Base-by-base conservation (phyloP, 805 yeast species). In the Candida germanica region DNA sequence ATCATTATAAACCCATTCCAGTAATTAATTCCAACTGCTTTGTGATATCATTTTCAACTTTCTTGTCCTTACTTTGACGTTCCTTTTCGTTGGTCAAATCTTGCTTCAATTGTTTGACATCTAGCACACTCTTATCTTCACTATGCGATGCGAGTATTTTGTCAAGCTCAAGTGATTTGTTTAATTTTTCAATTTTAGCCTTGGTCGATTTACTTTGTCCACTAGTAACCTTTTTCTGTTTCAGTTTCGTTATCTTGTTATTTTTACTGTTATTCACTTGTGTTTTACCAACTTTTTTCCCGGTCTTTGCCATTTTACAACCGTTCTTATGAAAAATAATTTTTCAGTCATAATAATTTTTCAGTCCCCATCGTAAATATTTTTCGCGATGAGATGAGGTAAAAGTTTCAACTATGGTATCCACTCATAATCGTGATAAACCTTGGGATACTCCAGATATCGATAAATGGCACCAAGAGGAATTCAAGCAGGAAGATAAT, bases 361-460 rank as follows among this genome's bases (percentile, higher is more conserved):
- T 39, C 21, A 13, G 21, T 26, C n/a, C 33, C 28, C 17, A 28
- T 34, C 13, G 30, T n/a, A 8, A 25, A 9, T 13, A 28, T 14
- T 10, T 29, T 11, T 17, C 15, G 32, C 5, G 13, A 6, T 29
- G 41, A 29, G 48, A 41, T 44, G 48, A 36, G 48, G 29, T 36
- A 29, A 29, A 12, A 12, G 16, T 11, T 5, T 20, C 21, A 11
- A 36, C 44, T 29, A 91, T 91, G 98, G 87, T 83, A 16, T 87
- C 96, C 2, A 87, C 95, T 31, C 89, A 91, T 61, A 87, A 93
- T 61, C 82, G 80, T 54, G 98, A 93, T 51, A 91, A 91, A 62
- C 98, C 98, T 35, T 89, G 98, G 98, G 98, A 89, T 57, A 89
- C 96, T 8, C 87, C 84, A 14, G 96, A 88, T 49, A 80, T 89